Evolutionary conservation across 345 rosid species (phyloP).

Genomic region (Eucalyptus pauciflora): DNA sequence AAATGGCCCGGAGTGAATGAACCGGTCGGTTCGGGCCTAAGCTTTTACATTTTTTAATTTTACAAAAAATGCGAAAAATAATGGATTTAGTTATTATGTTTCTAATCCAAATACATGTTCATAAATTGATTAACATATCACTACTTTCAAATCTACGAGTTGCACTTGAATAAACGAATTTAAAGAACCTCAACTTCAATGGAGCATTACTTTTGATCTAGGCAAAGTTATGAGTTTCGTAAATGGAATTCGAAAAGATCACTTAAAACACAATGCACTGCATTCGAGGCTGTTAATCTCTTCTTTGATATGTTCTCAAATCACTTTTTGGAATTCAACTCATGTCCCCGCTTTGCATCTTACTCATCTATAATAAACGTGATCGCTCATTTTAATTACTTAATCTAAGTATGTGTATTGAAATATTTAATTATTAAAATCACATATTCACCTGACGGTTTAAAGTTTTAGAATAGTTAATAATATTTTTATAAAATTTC

Average conservation of each 20-base stretch:
- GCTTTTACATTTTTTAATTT: not conserved
- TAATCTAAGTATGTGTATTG: too few species aligned
- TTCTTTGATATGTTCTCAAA: not conserved
- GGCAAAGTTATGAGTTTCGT: not conserved
- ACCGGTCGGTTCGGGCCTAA: not conserved
- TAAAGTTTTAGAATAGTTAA: too few species aligned
- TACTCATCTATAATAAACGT: not conserved
- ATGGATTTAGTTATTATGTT: not conserved
- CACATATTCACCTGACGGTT: rapidly evolving
- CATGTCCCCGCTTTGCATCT: rapidly evolving
- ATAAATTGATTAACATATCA: not conserved
- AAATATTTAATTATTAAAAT: too few species aligned
- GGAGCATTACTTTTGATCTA: not conserved
- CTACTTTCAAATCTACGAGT: not conserved
- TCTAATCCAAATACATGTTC: not conserved
- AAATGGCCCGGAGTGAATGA: not conserved
- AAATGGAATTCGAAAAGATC: not conserved
- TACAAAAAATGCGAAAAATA: not conserved
- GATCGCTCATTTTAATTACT: rapidly evolving
- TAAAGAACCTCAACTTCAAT: not conserved
- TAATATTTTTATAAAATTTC: too few species aligned
- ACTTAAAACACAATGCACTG: not conserved
- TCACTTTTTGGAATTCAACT: not conserved
- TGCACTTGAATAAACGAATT: not conserved
- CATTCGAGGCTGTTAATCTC: not conserved